Base-by-base conservation (phyloP, 192 early-diverging fungal species). In the Podila verticillata region DNA sequence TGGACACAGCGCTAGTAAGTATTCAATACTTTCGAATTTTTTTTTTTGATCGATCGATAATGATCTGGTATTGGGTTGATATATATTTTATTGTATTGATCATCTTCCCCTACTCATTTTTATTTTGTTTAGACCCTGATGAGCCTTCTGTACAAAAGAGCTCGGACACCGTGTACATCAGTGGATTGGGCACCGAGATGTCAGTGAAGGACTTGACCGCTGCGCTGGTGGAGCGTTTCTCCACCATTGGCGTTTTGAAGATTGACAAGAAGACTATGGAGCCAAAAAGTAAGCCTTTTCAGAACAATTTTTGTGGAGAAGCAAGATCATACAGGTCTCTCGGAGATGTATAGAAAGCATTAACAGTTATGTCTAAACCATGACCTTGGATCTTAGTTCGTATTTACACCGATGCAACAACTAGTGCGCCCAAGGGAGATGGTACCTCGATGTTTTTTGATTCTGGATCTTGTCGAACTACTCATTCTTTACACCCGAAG, bases 81-180 rank as follows among this genome's bases (percentile, higher is more conserved):
- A n/a, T n/a, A n/a, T n/a, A n/a, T n/a, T n/a, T n/a, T n/a, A n/a
- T 34, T 34, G 39, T 44, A 44, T 44, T 44, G 7, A 44, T 44
- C 39, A 44, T 15, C 9, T 44, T 3, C 15, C 2, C 5, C 28
- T 8, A 15, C 61, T 29, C 35, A 54, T 44, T 17, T 57, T 57
- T 22, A 10, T 28, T 24, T 61, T 26, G 26, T 15, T 36, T 63
- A 72, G 70, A 70, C 22, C 58, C 57, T 17, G 83, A 82, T 35
- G 83, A 78, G 13, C 66, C 78, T n/a, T 64, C 68, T 12, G 59
- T 84, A 13, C 83, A 84, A 49, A 84, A 80, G 66, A 87, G 82
- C 72, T 67, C 73, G 13, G 93, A 94, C 65, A 94, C 93, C 6
- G 81, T 94, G 36, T 94, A 93, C 70, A 90, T 94, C 63, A 89